phyloP scores from a whole-genome alignment of 371 early-diverging fungal species.

The Apophysomyces trapeziformis region DNA sequence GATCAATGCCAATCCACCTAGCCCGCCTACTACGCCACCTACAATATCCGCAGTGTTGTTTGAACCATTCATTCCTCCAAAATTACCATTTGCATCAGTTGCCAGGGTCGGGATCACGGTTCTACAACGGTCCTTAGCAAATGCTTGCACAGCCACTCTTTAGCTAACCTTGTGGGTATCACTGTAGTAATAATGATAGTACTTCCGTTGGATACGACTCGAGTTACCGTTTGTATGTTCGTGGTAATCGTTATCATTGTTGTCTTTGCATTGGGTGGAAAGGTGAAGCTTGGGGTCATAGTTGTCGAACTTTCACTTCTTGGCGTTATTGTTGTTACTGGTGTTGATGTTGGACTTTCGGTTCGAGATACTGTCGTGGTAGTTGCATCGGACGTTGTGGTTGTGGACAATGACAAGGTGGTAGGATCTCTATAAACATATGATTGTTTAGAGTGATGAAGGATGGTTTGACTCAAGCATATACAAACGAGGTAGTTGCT shows the following conservation, averaged over 20 bases:
- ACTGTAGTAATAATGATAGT: slow-evolving; percentile 34
- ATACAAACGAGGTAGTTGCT: neutral
- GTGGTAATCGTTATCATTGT: slow-evolving; percentile 21
- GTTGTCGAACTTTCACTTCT: neutral
- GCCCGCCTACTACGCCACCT: slow-evolving; percentile 36
- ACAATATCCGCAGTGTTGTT: slow-evolving; percentile 23
- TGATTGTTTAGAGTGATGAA: neutral
- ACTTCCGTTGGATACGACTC: slow-evolving; percentile 29
- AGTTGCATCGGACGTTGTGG: neutral
- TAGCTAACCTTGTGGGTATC: slow-evolving; percentile 39
- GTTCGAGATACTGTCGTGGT: slow-evolving; percentile 13
- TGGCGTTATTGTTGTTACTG: slow-evolving; percentile 7
- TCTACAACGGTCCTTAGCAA: slow-evolving; percentile 14
- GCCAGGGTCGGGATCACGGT: slow-evolving; percentile 37
- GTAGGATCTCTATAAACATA: neutral
- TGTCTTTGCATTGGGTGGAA: slow-evolving; percentile 6
- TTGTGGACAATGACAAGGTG: neutral
- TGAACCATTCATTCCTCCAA: neutral
- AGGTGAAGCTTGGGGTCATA: slow-evolving; percentile 3
- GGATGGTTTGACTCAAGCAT: neutral
- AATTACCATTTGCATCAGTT: slow-evolving; percentile 10
- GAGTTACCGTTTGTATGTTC: slow-evolving; percentile 25
- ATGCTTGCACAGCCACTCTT: neutral
- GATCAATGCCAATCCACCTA: slow-evolving; percentile 34
- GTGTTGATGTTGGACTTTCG: slow-evolving; percentile 3